A percentile compares a stretch with the other conserved stretches of the same genome.
Evolutionary conservation across 164 flowering plant genomes (phyloP).

Genomic region (Kalanchoe fedtschenkoi): DNA sequence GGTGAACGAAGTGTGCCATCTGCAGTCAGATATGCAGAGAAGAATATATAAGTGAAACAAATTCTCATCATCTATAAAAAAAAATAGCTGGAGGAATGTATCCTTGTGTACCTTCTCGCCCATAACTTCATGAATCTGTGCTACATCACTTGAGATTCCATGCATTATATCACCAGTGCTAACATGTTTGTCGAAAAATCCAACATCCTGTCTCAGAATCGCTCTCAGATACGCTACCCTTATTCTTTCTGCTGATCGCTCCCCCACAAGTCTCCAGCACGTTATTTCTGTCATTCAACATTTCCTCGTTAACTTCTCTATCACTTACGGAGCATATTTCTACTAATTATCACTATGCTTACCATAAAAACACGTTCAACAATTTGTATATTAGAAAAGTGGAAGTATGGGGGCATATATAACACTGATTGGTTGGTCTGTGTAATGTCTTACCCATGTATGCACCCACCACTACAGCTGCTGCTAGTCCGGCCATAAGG

Average conservation of each 20-base stretch:
- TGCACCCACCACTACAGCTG: constrained; percentile 59
- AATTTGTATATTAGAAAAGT: background rate
- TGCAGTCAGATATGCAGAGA: constrained; percentile 16
- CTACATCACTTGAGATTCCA: constrained; percentile 68
- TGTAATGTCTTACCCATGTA: constrained; percentile 40
- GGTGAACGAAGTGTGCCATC: constrained; percentile 73
- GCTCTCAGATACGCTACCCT: constrained; percentile 50
- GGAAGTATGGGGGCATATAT: too few relatives aligned
- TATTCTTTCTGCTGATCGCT: constrained; percentile 56
- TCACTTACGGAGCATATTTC: too few relatives aligned
- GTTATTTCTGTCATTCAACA: constrained; percentile 42
- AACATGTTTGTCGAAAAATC: constrained; percentile 52
- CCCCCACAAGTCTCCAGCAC: constrained; percentile 75
- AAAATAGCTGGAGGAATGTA: background rate
- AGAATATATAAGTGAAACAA: background rate
- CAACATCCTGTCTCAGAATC: constrained; percentile 58
- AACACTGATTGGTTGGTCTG: background rate
- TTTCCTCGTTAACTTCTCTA: too few relatives aligned
- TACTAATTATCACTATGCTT: too few relatives aligned
- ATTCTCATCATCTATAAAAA: background rate
- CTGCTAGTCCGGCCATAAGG: constrained; percentile 51
- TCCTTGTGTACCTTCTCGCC: constrained; percentile 51
- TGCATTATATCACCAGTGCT: constrained; percentile 70
- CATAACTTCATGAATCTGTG: constrained; percentile 78
- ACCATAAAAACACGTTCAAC: background rate